A percentile compares a stretch with the other conserved stretches of the same genome.
Evolutionary conservation across 192 early-diverging fungal genomes (phyloP).

Genomic region (Lobulomyces angularis): DNA sequence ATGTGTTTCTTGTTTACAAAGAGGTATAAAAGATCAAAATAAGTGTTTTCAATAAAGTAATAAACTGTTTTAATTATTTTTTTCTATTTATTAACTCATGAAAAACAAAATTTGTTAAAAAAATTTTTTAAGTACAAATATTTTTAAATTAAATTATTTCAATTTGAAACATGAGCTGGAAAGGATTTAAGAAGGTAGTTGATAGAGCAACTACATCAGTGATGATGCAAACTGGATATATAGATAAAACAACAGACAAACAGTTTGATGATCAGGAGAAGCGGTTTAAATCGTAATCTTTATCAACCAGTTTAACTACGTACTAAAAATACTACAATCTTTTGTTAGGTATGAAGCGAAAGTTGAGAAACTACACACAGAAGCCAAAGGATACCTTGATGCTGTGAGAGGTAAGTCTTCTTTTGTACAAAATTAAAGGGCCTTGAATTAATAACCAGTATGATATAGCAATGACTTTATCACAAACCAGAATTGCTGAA

Average conservation of each 20-base stretch:
- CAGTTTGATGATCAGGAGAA: conserved; percentile 75
- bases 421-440: background rate
- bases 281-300: conserved; percentile 46
- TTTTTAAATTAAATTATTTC: too few species aligned
- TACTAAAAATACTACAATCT: background rate
- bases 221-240: conserved; percentile 59
- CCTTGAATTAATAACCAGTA: background rate
- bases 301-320: background rate
- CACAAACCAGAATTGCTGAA: conserved; percentile 75
- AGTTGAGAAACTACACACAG: conserved; percentile 69
- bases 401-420: conserved; percentile 52
- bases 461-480: conserved; percentile 58
- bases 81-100: too few species aligned
- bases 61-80: too few species aligned
- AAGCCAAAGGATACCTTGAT: conserved; percentile 86
- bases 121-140: too few species aligned
- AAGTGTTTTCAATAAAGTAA: too few species aligned
- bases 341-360: conserved; percentile 65
- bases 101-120: too few species aligned
- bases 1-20: too few species aligned
- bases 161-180: too few species aligned
- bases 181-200: conserved; percentile 73
- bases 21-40: too few species aligned
- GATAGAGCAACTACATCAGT: conserved; percentile 61
- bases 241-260: conserved; percentile 68